phyloP scores from a whole-genome alignment of 768 basidiomycete species.

The Tubosaeta sp. region DNA sequence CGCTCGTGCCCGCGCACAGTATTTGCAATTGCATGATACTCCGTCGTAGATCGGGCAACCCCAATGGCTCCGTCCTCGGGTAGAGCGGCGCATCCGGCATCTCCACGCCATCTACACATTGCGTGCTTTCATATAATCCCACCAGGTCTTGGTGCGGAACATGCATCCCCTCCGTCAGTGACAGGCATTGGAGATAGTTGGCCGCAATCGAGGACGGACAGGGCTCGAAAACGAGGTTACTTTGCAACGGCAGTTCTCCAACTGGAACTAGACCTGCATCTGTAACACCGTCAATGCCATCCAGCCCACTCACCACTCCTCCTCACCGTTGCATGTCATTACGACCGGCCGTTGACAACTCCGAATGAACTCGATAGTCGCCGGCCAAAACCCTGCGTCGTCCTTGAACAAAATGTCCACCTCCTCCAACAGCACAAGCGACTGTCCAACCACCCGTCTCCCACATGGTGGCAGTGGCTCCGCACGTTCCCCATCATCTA shows the following conservation, averaged over 20 bases:
- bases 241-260: constrained; percentile 72
- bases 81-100: constrained; percentile 34
- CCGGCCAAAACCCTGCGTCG: constrained; percentile 82
- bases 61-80: constrained; percentile 28
- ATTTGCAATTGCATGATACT: constrained; percentile 64
- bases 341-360: constrained; percentile 86
- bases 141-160: constrained; percentile 41
- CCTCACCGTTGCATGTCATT: constrained; percentile 88
- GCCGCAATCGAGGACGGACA: constrained; percentile 50
- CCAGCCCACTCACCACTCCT: constrained; percentile 5
- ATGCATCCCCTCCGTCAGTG: constrained; percentile 49
- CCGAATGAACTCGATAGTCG: constrained; percentile 75
- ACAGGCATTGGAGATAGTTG: constrained; percentile 67
- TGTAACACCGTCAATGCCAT: constrained; percentile 27
- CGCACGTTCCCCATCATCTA: constrained; percentile 12
- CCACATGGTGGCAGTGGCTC: constrained; percentile 2
- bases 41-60: constrained; percentile 56
- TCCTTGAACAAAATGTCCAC: constrained; percentile 91
- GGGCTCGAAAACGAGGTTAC: constrained; percentile 59
- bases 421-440: constrained; percentile 88
- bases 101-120: constrained; percentile 20
- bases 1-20: constrained; percentile 33
- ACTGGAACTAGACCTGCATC: constrained; percentile 72
- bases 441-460: constrained; percentile 57
- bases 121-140: constrained; percentile 41